Percentiles rank a stretch among this genome's conserved stretches.
These are phyloP conservation scores for Fraxinus ornus DNA, from an alignment of 305 asterid species.

Conservation along the genomic window DNA sequence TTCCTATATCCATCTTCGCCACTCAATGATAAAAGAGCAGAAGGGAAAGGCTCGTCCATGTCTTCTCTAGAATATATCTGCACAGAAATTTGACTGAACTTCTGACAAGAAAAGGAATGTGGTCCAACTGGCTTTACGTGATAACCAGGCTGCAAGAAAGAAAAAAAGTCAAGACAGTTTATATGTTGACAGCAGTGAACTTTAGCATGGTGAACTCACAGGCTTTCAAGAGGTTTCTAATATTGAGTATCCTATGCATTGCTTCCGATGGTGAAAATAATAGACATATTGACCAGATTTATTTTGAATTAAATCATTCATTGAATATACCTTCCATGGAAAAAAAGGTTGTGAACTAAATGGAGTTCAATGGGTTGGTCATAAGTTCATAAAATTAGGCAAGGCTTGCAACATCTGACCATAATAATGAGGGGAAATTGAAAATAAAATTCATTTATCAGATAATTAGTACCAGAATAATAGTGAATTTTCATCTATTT, in stretches of 20 bases:
- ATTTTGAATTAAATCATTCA: background rate
- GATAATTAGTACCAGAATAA: conserved; percentile 13
- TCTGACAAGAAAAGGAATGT: conserved; percentile 82
- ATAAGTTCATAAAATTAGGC: background rate
- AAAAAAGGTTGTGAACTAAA: conserved; percentile 16
- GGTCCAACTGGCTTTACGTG: conserved; percentile 70
- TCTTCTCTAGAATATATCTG: conserved; percentile 64
- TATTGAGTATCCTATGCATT: background rate
- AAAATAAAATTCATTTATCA: background rate
- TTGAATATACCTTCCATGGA: background rate
- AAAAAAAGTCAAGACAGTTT: conserved; percentile 26
- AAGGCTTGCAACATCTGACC: background rate
- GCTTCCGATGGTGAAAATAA: conserved; percentile 6
- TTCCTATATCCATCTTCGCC: conserved; percentile 98
- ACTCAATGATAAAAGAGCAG: conserved; percentile 86
- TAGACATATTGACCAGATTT: background rate
- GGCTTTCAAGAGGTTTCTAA: conserved; percentile 5
- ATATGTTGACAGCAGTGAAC: conserved; percentile 16
- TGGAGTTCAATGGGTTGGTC: background rate
- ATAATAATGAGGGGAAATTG: conserved; percentile 9
- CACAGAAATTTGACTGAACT: conserved; percentile 80
- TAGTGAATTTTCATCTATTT: background rate
- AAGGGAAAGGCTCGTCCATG: conserved; percentile 69
- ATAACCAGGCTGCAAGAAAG: conserved; percentile 78
- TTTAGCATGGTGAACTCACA: conserved; percentile 1